Evolutionary conservation across 371 early-diverging fungal species (phyloP).

Genomic region (Syncephalastrum racemosum): DNA sequence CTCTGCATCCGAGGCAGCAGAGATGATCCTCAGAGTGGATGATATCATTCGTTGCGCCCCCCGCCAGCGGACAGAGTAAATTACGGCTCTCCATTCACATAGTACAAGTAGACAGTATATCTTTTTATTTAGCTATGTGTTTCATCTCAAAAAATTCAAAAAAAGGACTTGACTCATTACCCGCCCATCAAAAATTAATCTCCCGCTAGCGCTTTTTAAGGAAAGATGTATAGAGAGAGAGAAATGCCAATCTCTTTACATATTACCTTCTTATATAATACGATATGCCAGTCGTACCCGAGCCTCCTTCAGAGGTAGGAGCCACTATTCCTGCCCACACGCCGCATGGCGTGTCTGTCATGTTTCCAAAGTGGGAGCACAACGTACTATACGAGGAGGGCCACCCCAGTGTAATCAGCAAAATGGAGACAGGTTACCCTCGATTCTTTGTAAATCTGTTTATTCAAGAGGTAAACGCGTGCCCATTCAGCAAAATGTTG

Average conservation of each 20-base stretch:
- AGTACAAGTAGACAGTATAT: no score
- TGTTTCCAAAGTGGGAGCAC: constrained; percentile 89
- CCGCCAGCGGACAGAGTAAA: constrained; percentile 31
- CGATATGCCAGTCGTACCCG: constrained; percentile 24
- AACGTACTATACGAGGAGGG: constrained; percentile 94
- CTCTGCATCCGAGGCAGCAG: constrained; percentile 98
- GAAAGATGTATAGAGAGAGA: no score
- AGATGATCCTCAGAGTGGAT: constrained; percentile 99
- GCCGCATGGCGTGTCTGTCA: constrained; percentile 89
- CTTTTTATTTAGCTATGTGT: no score
- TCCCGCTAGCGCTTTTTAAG: no score
- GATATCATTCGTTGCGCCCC: constrained; percentile 98
- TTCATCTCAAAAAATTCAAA: no score
- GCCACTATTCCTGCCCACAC: constrained; percentile 72
- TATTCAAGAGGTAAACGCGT: constrained; percentile 64
- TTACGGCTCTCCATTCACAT: no score
- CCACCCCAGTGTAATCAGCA: constrained; percentile 65
- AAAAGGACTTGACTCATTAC: no score
- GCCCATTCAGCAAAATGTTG: neutral
- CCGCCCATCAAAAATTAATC: no score
- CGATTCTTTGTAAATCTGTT: constrained; percentile 84
- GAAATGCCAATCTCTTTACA: no score
- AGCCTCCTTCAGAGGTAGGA: constrained; percentile 55
- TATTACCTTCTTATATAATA: no score
- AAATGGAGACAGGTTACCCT: constrained; percentile 88